Percentiles rank a stretch among this genome's conserved stretches.
phyloP scores from a whole-genome alignment of 345 rosid genomes.

The Aethionema arabicum region DNA sequence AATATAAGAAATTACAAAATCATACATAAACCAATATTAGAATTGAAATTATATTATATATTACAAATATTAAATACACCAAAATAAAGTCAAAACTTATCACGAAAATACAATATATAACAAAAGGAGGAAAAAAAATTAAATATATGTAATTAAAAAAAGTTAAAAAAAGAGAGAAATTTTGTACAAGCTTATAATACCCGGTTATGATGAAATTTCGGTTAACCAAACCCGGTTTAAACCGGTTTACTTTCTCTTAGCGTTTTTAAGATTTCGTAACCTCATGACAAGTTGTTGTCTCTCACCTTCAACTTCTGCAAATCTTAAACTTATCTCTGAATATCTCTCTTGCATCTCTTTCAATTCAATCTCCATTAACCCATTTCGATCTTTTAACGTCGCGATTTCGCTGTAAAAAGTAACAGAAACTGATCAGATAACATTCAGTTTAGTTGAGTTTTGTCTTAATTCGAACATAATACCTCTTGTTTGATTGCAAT shows the following conservation, averaged over 20 bases:
- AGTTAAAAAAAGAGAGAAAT: background rate
- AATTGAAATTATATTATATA: background rate
- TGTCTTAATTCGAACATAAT: slow-evolving; percentile 17
- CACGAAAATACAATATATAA: background rate
- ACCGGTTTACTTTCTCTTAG: slow-evolving; percentile 45
- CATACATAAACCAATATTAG: no score
- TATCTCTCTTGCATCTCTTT: slow-evolving; percentile 93
- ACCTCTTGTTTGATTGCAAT: slow-evolving; percentile 40
- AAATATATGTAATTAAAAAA: background rate
- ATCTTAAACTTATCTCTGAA: slow-evolving; percentile 81
- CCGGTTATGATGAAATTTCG: background rate
- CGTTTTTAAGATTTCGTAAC: slow-evolving; percentile 64
- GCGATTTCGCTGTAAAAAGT: slow-evolving; percentile 25
- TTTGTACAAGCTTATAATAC: slow-evolving; percentile 29
- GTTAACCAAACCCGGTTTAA: background rate
- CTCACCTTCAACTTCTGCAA: slow-evolving; percentile 96
- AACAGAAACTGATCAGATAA: background rate
- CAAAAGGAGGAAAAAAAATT: background rate
- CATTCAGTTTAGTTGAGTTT: background rate
- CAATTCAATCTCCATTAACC: slow-evolving; percentile 67
- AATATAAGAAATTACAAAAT: no score
- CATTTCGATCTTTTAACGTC: slow-evolving; percentile 54
- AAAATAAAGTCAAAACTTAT: slow-evolving; percentile 21
- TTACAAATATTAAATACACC: background rate
- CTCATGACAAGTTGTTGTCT: slow-evolving; percentile 90